Evolutionary conservation across 305 asterid genomes (phyloP).

Genomic region (Solanum hybrid): DNA sequence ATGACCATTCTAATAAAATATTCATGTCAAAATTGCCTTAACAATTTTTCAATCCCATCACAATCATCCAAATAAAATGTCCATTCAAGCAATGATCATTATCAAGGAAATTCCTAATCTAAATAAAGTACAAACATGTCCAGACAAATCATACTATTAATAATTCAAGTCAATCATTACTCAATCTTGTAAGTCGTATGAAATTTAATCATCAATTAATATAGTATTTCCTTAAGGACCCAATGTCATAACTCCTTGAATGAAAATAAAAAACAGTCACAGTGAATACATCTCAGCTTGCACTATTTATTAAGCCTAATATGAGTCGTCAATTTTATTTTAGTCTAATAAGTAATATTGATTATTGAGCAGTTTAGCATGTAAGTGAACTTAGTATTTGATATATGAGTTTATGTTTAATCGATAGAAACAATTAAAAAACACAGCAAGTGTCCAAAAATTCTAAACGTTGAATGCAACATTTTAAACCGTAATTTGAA

Average conservation of each 20-base stretch:
- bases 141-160: background rate
- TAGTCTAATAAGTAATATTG: background rate
- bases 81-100: background rate
- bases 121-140: background rate
- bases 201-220: background rate
- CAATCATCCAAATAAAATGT: background rate
- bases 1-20: background rate
- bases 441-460: background rate
- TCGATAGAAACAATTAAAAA: background rate
- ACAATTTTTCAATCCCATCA: background rate
- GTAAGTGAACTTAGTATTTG: background rate
- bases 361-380: background rate
- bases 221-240: background rate
- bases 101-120: background rate
- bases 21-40: background rate
- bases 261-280: background rate
- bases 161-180: background rate
- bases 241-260: background rate
- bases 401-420: background rate
- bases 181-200: background rate
- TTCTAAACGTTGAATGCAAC: background rate
- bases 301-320: background rate
- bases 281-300: background rate
- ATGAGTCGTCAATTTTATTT: background rate
- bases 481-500: background rate